Conservation (phyloP, 192 early-diverging fungal species). For the Coemansia sp. region DNA sequence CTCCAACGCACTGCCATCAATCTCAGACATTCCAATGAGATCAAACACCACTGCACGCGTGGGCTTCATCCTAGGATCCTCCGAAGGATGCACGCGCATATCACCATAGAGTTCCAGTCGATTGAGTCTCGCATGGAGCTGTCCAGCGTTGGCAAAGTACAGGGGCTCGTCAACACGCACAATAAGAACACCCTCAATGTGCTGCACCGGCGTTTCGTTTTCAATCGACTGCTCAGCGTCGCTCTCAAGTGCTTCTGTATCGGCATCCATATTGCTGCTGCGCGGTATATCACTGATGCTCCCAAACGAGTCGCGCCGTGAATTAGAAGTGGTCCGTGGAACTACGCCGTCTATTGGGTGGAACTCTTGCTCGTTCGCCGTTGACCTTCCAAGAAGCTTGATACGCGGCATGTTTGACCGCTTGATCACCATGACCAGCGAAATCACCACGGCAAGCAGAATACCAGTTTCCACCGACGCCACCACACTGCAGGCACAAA, state of each 20-base stretch:
- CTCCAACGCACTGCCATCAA: conserved; percentile 92
- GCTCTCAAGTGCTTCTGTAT: background rate
- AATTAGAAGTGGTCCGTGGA: conserved; percentile 43
- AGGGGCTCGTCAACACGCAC: conserved; percentile 90
- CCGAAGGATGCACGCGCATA: conserved; percentile 91
- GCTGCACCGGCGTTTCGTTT: conserved; percentile 56
- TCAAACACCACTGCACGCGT: conserved; percentile 86
- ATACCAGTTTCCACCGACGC: conserved; percentile 93
- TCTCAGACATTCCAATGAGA: conserved; percentile 76
- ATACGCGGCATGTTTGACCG: conserved; percentile 83
- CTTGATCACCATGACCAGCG: conserved; percentile 87
- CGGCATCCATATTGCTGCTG: conserved; percentile 14
- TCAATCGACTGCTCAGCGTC: background rate
- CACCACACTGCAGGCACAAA: conserved; percentile 86
- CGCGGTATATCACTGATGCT: conserved; percentile 7
- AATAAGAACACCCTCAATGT: conserved; percentile 80
- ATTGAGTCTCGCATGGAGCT: conserved; percentile 90
- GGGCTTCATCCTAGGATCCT: conserved; percentile 74
- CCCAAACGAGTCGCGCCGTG: conserved; percentile 20
- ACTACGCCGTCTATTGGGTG: conserved; percentile 57
- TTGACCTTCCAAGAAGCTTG: conserved; percentile 66
- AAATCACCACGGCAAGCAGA: conserved; percentile 81
- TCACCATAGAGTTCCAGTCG: conserved; percentile 93
- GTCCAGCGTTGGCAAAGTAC: conserved; percentile 97
- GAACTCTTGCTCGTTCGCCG: conserved; percentile 64